These are phyloP conservation scores for Vitis hybrid DNA, from an alignment of 177 flowering plant species.

Conservation along the genomic window DNA sequence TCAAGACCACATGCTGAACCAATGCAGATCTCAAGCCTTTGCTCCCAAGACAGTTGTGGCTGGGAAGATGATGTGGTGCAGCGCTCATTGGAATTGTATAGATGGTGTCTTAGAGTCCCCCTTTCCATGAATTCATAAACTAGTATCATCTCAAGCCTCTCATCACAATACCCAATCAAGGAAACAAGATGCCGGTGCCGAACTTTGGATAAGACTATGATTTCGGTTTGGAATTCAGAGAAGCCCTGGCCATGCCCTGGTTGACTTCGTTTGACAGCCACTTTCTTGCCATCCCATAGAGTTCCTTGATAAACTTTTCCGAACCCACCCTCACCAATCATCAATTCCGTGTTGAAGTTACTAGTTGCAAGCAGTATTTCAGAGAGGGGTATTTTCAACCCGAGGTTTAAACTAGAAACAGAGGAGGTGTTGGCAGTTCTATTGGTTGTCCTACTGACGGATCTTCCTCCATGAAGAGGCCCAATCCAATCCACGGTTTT, in stretches of 20 bases:
- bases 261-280: conserved; percentile 10
- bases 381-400: background rate
- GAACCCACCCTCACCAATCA: conserved; percentile 12
- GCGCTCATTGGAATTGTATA: background rate
- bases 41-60: conserved; percentile 8
- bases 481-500: conserved; percentile 14
- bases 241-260: conserved; percentile 7
- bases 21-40: conserved; percentile 17
- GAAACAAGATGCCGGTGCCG: conserved; percentile 15
- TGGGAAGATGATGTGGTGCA: too few species aligned
- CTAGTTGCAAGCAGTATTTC: conserved; percentile 8
- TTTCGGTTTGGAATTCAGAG: conserved; percentile 10
- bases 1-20: conserved; percentile 6
- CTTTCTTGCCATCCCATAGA: conserved; percentile 8
- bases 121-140: conserved; percentile 15
- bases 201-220: conserved; percentile 10
- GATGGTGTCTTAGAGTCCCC: conserved; percentile 11
- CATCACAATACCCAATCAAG: conserved; percentile 12
- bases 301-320: conserved; percentile 7
- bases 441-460: conserved; percentile 11
- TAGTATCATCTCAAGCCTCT: conserved; percentile 10
- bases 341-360: background rate
- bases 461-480: conserved; percentile 3
- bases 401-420: conserved; percentile 8
- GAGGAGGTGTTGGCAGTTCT: conserved; percentile 8